phyloP scores from a whole-genome alignment of 768 basidiomycete genomes.

The Coprinopsis marcescibilis region DNA sequence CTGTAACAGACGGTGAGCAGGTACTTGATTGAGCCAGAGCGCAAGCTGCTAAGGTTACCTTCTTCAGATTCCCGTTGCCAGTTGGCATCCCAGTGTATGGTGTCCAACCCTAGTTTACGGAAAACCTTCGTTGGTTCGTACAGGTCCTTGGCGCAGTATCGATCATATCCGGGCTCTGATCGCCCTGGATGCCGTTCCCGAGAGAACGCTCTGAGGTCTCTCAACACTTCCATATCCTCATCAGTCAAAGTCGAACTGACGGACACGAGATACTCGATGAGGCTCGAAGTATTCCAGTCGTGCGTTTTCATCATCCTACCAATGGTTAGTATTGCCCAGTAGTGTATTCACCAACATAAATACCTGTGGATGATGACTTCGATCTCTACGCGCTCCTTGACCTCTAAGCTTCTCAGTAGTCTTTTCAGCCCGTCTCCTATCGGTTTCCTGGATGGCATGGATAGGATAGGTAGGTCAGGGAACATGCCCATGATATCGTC shows the following conservation, averaged over 20 bases:
- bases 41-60: slow-evolving; percentile 41
- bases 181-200: slow-evolving; percentile 34
- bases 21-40: neutral
- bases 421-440: slow-evolving; percentile 73
- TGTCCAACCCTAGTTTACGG: slow-evolving; percentile 66
- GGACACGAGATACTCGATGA: slow-evolving; percentile 83
- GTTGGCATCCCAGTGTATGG: slow-evolving; percentile 85
- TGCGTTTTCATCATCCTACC: slow-evolving; percentile 82
- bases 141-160: slow-evolving; percentile 65
- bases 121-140: slow-evolving; percentile 81
- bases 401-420: slow-evolving; percentile 66
- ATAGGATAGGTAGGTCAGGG: slow-evolving; percentile 79
- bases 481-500: slow-evolving; percentile 90
- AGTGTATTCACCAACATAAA: slow-evolving; percentile 10
- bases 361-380: slow-evolving; percentile 92
- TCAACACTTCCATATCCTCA: slow-evolving; percentile 44
- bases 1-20: slow-evolving; percentile 36
- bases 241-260: slow-evolving; percentile 52
- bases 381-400: slow-evolving; percentile 86
- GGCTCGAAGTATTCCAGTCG: slow-evolving; percentile 81
- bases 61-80: slow-evolving; percentile 85
- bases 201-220: slow-evolving; percentile 74
- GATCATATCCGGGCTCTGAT: slow-evolving; percentile 30
- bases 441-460: slow-evolving; percentile 52
- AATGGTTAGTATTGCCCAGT: neutral